Evolutionary conservation across 129 eudicot species (phyloP), one percentile per base, ranked within the genome.

Genomic region (Lactuca saligna): DNA sequence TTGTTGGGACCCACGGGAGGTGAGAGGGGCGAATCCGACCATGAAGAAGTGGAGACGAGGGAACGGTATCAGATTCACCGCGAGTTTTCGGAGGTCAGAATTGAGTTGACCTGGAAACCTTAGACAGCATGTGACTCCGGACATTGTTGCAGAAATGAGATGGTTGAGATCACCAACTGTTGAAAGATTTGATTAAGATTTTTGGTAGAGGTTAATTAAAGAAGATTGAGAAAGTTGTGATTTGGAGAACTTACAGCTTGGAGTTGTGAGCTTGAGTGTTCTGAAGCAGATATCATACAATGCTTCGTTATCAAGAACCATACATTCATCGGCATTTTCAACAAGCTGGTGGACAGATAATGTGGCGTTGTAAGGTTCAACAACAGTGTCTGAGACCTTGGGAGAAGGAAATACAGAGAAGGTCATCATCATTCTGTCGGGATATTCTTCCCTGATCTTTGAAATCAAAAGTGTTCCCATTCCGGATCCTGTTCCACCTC

Each of bases 161-260:
- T 83, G 88, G 58, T 83, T 83, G 44, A 83, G 75, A 70, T 83
- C 88, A 35, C 88, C 88, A 79, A 83, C 88, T 83, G 88, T 34
- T 50, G n/a, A 17, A 69, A 64, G 8, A 56, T 2, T 4, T 5
- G 2, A 39, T 39, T 5, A 7, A 39, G 29, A 25, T 25, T 25
- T 39, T 39, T 7, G 7, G 44, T 5, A 7, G 7, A 39, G 8
- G 44, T 5, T 25, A 25, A 25, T 25, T 25, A 7, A 7, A 12
- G 12, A n/a, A 46, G 51, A 44, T 8, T 0, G 3, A 44, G 13
- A 12, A 10, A 12, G 51, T 12, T 46, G 9, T 3, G 15, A 4
- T 53, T 17, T 39, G 50, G 63, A 49, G 35, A 2, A 67, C 84
- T 83, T 76, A 83, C 88, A 83, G 76, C 88, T 83, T 46, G 51